These are phyloP conservation scores for Candida manassasensis DNA, from an alignment of 805 yeast species.

Conservation along the genomic window DNA sequence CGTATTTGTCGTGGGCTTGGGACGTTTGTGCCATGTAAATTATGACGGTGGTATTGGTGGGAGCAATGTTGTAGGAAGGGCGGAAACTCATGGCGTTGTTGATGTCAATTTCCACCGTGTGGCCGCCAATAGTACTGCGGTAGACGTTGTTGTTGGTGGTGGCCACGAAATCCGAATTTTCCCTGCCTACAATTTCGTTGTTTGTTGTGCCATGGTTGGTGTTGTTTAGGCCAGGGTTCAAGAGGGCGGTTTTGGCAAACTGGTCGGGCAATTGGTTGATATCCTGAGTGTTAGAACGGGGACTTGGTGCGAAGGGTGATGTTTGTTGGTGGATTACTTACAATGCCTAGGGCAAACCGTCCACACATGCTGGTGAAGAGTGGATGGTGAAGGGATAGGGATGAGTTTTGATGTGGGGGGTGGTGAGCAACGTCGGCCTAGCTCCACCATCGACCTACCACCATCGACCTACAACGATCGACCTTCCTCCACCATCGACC, in stretches of 20 bases:
- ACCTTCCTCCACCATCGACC: too few relatives aligned
- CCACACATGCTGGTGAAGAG: too few relatives aligned
- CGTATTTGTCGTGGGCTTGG: constrained; percentile 13
- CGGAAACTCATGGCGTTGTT: constrained; percentile 11
- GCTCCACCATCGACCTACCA: too few relatives aligned
- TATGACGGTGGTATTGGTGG: constrained; percentile 50
- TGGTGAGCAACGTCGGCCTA: too few relatives aligned
- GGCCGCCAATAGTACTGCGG: constrained; percentile 8
- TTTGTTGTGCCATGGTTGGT: neutral
- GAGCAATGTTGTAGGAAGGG: constrained; percentile 57
- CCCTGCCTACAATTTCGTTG: constrained; percentile 1
- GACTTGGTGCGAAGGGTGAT: neutral
- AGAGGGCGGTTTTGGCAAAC: constrained; percentile 20
- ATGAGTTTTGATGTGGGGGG: too few relatives aligned
- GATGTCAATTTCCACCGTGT: neutral
- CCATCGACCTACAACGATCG: too few relatives aligned
- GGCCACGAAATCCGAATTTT: neutral
- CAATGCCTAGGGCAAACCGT: constrained; percentile 48
- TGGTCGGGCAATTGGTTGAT: constrained; percentile 23
- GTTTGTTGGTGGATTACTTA: constrained; percentile 16
- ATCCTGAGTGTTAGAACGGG: constrained; percentile 12
- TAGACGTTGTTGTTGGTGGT: neutral
- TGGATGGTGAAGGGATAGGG: too few relatives aligned
- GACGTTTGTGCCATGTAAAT: constrained; percentile 14
- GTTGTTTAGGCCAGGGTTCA: constrained; percentile 1